Evolutionary conservation across 345 rosid species (phyloP).

Genomic region (Lenwebbia sp.): DNA sequence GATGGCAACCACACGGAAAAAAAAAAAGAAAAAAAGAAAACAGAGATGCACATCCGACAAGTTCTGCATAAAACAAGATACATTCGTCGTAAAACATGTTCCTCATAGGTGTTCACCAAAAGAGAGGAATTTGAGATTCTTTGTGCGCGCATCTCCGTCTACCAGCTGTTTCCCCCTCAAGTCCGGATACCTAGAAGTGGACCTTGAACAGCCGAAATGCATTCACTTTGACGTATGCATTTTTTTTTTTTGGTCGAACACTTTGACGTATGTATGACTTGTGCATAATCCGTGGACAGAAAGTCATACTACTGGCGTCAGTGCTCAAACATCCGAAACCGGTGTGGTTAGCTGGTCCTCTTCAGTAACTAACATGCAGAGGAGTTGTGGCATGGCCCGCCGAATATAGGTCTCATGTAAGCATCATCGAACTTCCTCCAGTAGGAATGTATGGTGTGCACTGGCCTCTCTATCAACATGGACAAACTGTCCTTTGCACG

Average conservation of each 20-base stretch:
- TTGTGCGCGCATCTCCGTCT: not conserved
- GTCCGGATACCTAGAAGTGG: not conserved
- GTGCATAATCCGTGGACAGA: not conserved
- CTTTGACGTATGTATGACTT: not conserved
- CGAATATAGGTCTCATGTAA: conserved; percentile 87
- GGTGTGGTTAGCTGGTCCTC: not conserved
- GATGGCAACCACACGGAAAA: not conserved
- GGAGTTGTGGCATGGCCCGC: conserved; percentile 39
- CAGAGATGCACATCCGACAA: not conserved
- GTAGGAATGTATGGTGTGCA: conserved; percentile 63
- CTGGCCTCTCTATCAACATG: conserved; percentile 71
- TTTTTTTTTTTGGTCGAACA: no score
- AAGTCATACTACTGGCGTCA: not conserved
- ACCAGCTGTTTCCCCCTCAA: not conserved
- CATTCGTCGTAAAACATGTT: not conserved
- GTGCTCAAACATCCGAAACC: not conserved
- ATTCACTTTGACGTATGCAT: not conserved
- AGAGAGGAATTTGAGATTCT: not conserved
- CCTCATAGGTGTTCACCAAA: not conserved
- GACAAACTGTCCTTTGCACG: conserved; percentile 68
- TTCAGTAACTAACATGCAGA: conserved; percentile 21
- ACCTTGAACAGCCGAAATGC: not conserved
- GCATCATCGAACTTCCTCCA: conserved; percentile 81
- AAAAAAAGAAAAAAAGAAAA: accelerated
- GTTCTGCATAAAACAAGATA: not conserved